Conservation (phyloP, 768 basidiomycete species). For the Clitopilus hobsonii region DNA sequence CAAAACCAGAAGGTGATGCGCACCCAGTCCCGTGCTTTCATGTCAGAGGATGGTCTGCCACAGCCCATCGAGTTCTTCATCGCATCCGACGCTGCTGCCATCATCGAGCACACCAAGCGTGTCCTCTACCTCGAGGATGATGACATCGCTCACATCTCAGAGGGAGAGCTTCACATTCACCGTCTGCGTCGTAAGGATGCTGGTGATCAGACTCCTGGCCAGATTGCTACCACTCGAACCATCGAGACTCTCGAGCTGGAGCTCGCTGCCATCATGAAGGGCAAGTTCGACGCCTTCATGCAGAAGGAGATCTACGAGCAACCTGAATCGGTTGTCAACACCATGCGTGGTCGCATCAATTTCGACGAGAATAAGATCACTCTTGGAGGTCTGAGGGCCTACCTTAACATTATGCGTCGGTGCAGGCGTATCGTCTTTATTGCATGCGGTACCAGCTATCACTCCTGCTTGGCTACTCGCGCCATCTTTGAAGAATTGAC, state of each 20-base stretch:
- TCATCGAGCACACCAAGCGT: conserved; percentile 98
- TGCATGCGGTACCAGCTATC: conserved; percentile 98
- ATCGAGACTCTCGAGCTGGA: conserved; percentile 99
- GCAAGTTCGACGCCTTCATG: conserved; percentile 99
- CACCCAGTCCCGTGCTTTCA: conserved; percentile 95
- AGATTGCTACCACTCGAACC: conserved; percentile 73
- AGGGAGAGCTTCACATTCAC: conserved; percentile 98
- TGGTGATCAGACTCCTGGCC: conserved; percentile 52
- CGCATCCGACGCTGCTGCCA: conserved; percentile 93
- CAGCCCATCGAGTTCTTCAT: conserved; percentile 99
- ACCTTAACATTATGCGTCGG: conserved; percentile 93
- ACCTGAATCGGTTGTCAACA: conserved; percentile 99
- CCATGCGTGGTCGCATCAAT: conserved; percentile 99
- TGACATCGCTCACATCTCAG: conserved; percentile 95
- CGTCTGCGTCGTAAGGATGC: conserved; percentile 90
- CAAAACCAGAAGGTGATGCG: conserved; percentile 78
- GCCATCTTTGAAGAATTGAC: conserved; percentile 99
- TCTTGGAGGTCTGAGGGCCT: conserved; percentile 91
- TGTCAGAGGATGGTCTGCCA: conserved; percentile 96
- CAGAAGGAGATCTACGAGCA: conserved; percentile 99
- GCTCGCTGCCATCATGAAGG: conserved; percentile 99
- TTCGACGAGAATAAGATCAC: conserved; percentile 91
- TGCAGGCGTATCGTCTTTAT: conserved; percentile 93
- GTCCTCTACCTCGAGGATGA: conserved; percentile 99
- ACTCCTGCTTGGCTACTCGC: conserved; percentile 94